phyloP scores from a whole-genome alignment of 441 rosid species.

The Gossypium davidsonii region DNA sequence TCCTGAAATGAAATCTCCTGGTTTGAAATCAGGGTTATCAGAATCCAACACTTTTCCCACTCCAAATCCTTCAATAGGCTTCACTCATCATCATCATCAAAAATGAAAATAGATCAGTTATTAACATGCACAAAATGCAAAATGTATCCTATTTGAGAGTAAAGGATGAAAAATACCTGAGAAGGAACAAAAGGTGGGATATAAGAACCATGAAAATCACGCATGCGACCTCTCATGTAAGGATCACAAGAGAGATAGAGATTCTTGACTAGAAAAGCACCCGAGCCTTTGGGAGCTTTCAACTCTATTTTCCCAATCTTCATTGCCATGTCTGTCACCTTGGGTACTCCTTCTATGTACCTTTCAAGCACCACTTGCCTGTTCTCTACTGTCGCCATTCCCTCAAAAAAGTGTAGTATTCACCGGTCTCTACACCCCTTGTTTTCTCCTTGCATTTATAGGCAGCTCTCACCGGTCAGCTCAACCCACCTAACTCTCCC shows the following conservation, averaged over 20 bases:
- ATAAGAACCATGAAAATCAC: slow-evolving; percentile 27
- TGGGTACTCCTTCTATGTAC: slow-evolving; percentile 36
- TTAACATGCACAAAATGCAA: not conserved
- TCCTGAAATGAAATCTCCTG: slow-evolving; percentile 55
- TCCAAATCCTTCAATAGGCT: slow-evolving; percentile 74
- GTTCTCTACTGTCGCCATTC: slow-evolving; percentile 24
- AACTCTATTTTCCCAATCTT: slow-evolving; percentile 24
- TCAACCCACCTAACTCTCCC: too few relatives aligned
- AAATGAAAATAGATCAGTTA: not conserved
- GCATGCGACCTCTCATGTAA: slow-evolving; percentile 58
- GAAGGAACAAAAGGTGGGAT: slow-evolving; percentile 61
- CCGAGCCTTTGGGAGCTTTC: slow-evolving; percentile 35
- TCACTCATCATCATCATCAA: slow-evolving; percentile 3
- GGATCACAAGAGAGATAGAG: slow-evolving; percentile 67
- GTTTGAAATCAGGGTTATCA: slow-evolving; percentile 41
- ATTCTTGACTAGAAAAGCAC: slow-evolving; percentile 45
- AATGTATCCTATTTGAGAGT: not conserved
- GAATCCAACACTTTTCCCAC: slow-evolving; percentile 63
- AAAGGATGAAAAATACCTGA: slow-evolving; percentile 34
- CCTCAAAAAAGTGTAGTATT: too few relatives aligned
- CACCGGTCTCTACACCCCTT: too few relatives aligned
- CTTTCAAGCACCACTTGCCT: slow-evolving; percentile 45
- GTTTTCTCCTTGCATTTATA: too few relatives aligned
- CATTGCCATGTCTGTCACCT: slow-evolving; percentile 43
- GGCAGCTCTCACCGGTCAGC: too few relatives aligned